phyloP scores from a whole-genome alignment of 345 rosid species.

The Trapa bicornis region DNA sequence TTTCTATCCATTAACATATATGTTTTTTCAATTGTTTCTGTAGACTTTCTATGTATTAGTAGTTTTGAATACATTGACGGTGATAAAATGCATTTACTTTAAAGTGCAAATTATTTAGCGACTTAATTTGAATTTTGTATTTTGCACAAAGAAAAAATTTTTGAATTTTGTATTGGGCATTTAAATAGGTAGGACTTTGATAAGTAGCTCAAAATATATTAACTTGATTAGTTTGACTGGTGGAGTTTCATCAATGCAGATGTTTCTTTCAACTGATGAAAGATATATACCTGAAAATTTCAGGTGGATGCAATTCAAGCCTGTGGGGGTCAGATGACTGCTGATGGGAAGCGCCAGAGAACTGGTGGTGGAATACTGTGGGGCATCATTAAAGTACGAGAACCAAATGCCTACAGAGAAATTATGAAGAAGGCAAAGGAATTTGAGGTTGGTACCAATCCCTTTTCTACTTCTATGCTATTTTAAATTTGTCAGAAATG shows the following conservation, averaged over 20 bases:
- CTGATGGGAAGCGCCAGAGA: slow-evolving; percentile 63
- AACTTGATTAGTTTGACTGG: neutral
- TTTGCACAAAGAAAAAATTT: neutral
- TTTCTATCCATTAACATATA: neutral
- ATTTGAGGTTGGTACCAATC: slow-evolving; percentile 51
- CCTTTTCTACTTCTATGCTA: neutral
- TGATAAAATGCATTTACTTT: neutral
- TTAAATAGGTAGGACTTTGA: neutral
- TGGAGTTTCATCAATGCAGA: neutral
- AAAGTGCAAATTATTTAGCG: neutral
- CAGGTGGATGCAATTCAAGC: slow-evolving; percentile 79
- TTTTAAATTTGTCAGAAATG: neutral
- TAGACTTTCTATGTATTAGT: no score
- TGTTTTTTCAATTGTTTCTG: neutral
- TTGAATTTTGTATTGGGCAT: neutral
- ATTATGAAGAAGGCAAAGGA: slow-evolving; percentile 80
- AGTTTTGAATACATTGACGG: neutral
- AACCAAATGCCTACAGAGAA: slow-evolving; percentile 57
- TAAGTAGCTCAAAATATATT: neutral
- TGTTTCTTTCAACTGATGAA: neutral
- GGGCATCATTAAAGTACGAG: slow-evolving; percentile 73
- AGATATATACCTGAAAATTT: slow-evolving; percentile 4
- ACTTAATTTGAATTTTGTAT: neutral
- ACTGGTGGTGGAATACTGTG: slow-evolving; percentile 85
- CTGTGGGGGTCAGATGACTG: slow-evolving; percentile 94